Conservation (phyloP, 1,139 yeast genomes). For the Zygoascus hellenicus region DNA sequence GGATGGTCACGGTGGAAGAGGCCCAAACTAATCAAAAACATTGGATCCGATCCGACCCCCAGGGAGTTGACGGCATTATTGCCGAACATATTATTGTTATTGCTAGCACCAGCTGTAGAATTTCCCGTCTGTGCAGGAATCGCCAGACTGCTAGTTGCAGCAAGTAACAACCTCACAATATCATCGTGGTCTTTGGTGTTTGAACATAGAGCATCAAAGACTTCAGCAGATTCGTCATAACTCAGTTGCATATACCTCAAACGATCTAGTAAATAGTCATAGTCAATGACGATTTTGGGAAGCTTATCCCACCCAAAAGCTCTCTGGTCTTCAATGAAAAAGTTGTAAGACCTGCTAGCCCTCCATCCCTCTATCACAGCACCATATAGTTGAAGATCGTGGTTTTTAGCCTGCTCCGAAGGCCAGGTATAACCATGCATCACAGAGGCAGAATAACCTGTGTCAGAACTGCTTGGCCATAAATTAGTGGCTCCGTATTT, state of each 20-base stretch:
- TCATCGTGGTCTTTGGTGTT: conserved; percentile 31
- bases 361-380: conserved; percentile 35
- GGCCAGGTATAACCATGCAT: conserved; percentile 35
- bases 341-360: conserved; percentile 27
- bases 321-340: conserved; percentile 24
- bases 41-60: conserved; percentile 8
- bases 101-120: background rate
- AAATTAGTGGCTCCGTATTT: conserved; percentile 29
- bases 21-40: conserved; percentile 33
- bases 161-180: conserved; percentile 28
- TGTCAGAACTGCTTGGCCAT: conserved; percentile 27
- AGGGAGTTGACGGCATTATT: conserved; percentile 2
- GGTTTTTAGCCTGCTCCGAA: conserved; percentile 24
- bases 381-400: conserved; percentile 27
- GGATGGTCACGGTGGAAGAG: conserved; percentile 31
- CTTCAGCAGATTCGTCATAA: conserved; percentile 29
- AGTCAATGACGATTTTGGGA: conserved; percentile 26
- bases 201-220: conserved; percentile 25
- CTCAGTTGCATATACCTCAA: conserved; percentile 26
- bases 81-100: background rate
- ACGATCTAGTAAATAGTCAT: conserved; percentile 32
- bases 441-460: conserved; percentile 24
- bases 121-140: conserved; percentile 3
- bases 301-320: conserved; percentile 6
- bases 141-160: conserved; percentile 6